Evolutionary conservation across 306 rosid species (phyloP), one percentile per base, ranked within the genome.

Genomic region (Cicer arietinum): DNA sequence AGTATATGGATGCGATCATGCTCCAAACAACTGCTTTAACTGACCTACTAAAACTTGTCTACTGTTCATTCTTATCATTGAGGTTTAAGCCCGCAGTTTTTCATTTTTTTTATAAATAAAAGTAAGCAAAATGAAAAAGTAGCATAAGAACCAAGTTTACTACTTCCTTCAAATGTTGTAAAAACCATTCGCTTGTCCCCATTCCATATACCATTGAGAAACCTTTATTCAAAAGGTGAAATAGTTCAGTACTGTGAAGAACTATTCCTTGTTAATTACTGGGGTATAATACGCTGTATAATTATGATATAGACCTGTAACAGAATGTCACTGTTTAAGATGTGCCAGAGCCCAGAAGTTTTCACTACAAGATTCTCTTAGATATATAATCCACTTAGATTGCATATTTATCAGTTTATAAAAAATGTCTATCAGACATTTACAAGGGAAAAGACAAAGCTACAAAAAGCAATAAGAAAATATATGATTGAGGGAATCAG

Each of bases 401-500:
- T 64, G 64, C 61, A 69, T 50, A 48, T 8, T 11, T 52, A 43
- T 42, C 20, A 63, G 57, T 45, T 62, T 30, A 47, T n/a, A n/a
- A 67, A 46, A 62, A 64, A 42, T 8, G 9, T 39, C 6, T 12
- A 5, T 56, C 8, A 46, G 6, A 46, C 53, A 45, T 74, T 74
- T 69, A 52, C 59, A 30, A 47, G 46, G 75, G 43, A 41, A 67
- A 74, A 59, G 35, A 67, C 53, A 81, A 13, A 43, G 54, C 17
- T 17, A 62, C 17, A 17, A 54, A n/a, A 42, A 40, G 18, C 47
- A 67, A 65, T 18, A 61, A 61, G 71, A 14, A 43, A 65, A 77
- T 12, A 47, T 10, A 6, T 44, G 57, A 57, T 54, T 51, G 54
- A 71, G 69, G 71, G 51, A 67, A 81, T 74, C 59, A 78, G 85